A percentile compares a stretch with the other conserved stretches of the same genome.
Conservation (phyloP, 306 rosid species). For the Echinosophora koreensis region DNA sequence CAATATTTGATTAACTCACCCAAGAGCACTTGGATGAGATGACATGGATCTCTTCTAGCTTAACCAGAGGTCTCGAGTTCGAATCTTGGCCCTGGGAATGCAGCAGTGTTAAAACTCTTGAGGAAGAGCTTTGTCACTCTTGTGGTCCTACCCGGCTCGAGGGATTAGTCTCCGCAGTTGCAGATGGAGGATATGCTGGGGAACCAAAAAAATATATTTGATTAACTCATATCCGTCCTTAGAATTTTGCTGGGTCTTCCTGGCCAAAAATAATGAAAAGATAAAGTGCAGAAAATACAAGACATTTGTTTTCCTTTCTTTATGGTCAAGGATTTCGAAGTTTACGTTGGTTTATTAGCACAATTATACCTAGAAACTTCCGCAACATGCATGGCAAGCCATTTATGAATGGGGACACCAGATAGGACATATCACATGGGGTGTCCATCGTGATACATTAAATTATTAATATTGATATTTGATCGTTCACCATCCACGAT, state of each 20-base stretch:
- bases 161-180: too few species aligned
- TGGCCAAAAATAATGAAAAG: neutral
- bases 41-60: too few species aligned
- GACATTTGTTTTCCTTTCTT: neutral
- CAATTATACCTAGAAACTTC: conserved; percentile 14
- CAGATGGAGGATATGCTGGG: too few species aligned
- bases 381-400: neutral
- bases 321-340: neutral
- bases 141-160: too few species aligned
- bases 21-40: too few species aligned
- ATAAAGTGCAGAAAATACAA: neutral
- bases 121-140: too few species aligned
- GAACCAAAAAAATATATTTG: too few species aligned
- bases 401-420: conserved; percentile 18
- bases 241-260: neutral
- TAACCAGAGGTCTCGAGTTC: too few species aligned
- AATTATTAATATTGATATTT: conserved; percentile 1
- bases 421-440: conserved; percentile 32
- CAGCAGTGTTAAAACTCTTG: too few species aligned
- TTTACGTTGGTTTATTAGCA: neutral
- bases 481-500: neutral
- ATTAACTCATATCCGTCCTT: neutral
- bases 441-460: neutral
- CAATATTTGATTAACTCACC: neutral
- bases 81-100: too few species aligned